Evolutionary conservation across 2,329 filamentous ascomycete species (phyloP), one percentile per base, ranked within the genome.

Genomic region (Fusarium sacchari): DNA sequence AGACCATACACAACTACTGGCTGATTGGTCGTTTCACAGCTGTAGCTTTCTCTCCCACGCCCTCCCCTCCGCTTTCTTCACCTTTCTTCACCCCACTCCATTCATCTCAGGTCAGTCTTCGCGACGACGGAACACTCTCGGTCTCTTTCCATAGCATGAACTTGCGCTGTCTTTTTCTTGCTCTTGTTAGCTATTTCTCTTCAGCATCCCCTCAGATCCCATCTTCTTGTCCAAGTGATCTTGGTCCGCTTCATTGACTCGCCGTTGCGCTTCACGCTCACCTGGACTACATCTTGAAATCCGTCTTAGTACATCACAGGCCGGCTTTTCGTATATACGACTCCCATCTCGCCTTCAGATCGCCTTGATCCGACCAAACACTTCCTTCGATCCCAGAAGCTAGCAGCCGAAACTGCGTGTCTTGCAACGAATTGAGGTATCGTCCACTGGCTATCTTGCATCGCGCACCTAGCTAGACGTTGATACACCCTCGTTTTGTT

Each of bases 91-190:
- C 71, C 52, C 71, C 71, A 73, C 71, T 67, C 57, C 63, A 61
- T 72, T 67, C 56, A 60, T 46, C 65, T 50, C 42, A 72, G 63
- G 71, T 74, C 56, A 57, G 71, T 69, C 67, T 74, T 74, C 43
- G 67, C 64, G 60, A 74, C 57, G 63, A 71, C 71, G 71, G 71
- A 61, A 72, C 52, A 65, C 71, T 74, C 71, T 73, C 71, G 71
- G 71, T 72, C 71, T 74, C 67, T 74, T 73, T 73, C 71, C 71
- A 73, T 64, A 57, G 60, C 59, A 73, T 71, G 64, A 69, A 74
- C 40, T 70, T 65, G 66, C 26, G 36, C 55, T 67, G 55, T 73
- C 64, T 68, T 59, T 59, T 73, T 60, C 30, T 55, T 30, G 32
- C 44, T 60, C 59, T 67, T 58, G 37, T 40, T 55, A 55, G 36